Conservation (phyloP, 2,329 filamentous ascomycete species). For the Exophiala sp. region DNA sequence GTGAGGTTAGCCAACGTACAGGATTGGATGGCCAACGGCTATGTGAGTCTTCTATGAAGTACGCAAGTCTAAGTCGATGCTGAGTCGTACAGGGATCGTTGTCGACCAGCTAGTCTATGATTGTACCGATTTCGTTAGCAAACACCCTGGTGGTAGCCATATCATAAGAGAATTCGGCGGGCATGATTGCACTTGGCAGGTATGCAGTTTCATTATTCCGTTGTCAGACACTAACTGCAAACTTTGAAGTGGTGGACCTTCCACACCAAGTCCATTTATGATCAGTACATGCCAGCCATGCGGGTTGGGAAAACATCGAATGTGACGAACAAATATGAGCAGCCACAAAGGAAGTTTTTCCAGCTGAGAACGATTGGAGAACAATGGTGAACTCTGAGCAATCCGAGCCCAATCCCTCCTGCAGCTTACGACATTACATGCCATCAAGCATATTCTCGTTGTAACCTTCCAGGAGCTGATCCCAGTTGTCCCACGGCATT, state of each 20-base stretch:
- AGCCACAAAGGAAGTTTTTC: conserved; percentile 1
- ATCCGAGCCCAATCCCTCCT: too few relatives aligned
- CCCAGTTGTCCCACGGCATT: too few relatives aligned
- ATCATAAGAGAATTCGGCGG: background rate
- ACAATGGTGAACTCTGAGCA: conserved; percentile 1
- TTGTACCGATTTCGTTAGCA: background rate
- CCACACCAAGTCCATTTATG: background rate
- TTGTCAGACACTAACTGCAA: background rate
- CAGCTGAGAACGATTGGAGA: conserved; percentile 3
- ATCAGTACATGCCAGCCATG: background rate
- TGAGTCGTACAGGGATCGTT: background rate
- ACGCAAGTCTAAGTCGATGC: background rate
- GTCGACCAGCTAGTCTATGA: background rate
- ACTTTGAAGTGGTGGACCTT: conserved; percentile 7
- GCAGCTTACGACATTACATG: too few relatives aligned
- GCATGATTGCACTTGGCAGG: conserved; percentile 1
- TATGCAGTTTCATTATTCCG: background rate
- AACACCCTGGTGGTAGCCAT: background rate
- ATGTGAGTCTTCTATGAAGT: background rate
- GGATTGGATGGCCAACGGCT: background rate
- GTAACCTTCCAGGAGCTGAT: too few relatives aligned
- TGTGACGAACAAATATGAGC: conserved; percentile 2
- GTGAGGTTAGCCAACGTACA: background rate
- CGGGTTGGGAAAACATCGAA: conserved; percentile 1
- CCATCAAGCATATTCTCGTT: too few relatives aligned